Conservation (phyloP, 805 yeast genomes). For the Zygoascus flipseniorum region DNA sequence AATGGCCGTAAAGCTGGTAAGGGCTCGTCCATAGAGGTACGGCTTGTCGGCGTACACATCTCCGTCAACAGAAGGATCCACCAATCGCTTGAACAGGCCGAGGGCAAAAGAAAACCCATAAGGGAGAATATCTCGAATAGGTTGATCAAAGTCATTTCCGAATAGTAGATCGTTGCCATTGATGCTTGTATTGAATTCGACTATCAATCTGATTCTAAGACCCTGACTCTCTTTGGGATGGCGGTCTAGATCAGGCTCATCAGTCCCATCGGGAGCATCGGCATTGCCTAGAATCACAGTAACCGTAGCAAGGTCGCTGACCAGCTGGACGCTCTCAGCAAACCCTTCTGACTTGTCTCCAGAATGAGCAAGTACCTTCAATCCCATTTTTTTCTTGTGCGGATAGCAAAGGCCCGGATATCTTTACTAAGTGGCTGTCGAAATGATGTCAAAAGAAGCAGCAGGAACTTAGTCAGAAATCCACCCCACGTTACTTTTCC, state of each 20-base stretch:
- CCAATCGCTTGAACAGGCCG: constrained; percentile 45
- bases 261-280: neutral
- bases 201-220: constrained; percentile 32
- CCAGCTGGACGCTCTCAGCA: neutral
- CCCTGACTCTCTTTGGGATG: constrained; percentile 14
- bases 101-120: constrained; percentile 46
- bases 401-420: neutral
- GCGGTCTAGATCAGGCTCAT: neutral
- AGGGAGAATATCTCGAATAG: constrained; percentile 52
- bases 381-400: neutral
- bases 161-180: constrained; percentile 48
- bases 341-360: neutral
- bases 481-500: neutral
- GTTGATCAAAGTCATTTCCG: constrained; percentile 61
- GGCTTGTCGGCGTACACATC: constrained; percentile 56
- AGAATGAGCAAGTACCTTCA: neutral
- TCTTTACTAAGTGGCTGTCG: neutral
- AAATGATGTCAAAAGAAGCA: neutral
- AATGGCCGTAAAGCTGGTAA: constrained; percentile 48
- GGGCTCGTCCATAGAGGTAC: constrained; percentile 51
- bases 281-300: neutral
- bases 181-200: constrained; percentile 37
- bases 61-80: constrained; percentile 59
- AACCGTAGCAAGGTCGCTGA: neutral
- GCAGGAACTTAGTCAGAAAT: neutral